A percentile compares a stretch with the other conserved stretches of the same genome.
Conservation (phyloP, 1,284 basidiomycete species). For the Ganoderma lingzhi region DNA sequence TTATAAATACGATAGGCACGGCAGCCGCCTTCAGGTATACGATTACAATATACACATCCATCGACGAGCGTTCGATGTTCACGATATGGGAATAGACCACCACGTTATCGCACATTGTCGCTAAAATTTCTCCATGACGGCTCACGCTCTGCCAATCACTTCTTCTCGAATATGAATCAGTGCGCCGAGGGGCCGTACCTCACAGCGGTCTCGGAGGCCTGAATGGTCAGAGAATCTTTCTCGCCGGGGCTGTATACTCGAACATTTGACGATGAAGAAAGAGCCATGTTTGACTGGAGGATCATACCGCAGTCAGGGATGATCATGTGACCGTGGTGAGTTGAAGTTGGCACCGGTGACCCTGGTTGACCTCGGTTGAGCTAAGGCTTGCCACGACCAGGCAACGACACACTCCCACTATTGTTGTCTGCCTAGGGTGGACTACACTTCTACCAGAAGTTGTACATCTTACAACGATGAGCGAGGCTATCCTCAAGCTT, state of each 20-base stretch:
- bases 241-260: no score
- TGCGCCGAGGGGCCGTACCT: constrained; percentile 7
- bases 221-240: no score
- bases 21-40: not conserved
- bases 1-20: not conserved
- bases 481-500: not conserved
- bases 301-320: not conserved
- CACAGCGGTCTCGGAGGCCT: no score
- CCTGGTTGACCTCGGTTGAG: not conserved
- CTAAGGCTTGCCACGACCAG: not conserved
- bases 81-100: not conserved
- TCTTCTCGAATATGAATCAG: constrained; percentile 17
- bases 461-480: not conserved
- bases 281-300: not conserved
- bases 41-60: not conserved
- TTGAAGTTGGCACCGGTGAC: not conserved
- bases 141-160: not conserved
- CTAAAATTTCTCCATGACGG: constrained; percentile 4
- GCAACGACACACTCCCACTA: no score
- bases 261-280: not conserved
- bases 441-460: no score
- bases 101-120: constrained; percentile 18
- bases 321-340: not conserved
- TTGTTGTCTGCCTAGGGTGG: no score
- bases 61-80: not conserved